Conservation (phyloP, 208 protist genomes). For the Trypanosomatidae sp. region DNA sequence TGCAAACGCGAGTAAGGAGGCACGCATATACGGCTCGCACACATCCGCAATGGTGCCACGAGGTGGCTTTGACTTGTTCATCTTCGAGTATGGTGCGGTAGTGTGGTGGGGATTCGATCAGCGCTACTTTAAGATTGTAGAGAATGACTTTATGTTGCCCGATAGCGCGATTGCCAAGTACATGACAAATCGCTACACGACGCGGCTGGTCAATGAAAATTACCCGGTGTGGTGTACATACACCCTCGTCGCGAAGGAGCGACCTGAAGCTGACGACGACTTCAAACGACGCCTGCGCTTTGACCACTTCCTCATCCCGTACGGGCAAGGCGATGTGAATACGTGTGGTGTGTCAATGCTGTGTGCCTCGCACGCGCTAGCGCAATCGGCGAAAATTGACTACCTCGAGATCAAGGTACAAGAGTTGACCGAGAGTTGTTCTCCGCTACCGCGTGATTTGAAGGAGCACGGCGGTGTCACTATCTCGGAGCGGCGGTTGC, state of each 20-base stretch:
- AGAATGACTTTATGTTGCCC: slow-evolving; percentile 69
- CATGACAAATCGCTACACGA: slow-evolving; percentile 59
- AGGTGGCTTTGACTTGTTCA: slow-evolving; percentile 57
- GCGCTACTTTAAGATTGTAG: slow-evolving; percentile 66
- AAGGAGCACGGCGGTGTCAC: slow-evolving; percentile 37
- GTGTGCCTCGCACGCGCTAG: slow-evolving; percentile 55
- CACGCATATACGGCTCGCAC: slow-evolving; percentile 1
- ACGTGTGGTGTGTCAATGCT: slow-evolving; percentile 51
- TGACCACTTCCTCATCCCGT: slow-evolving; percentile 69
- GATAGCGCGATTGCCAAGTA: slow-evolving; percentile 29
- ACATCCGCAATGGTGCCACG: too few species aligned
- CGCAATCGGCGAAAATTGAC: slow-evolving; percentile 74
- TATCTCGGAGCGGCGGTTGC: slow-evolving; percentile 44
- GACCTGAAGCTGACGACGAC: slow-evolving; percentile 43
- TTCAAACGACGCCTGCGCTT: slow-evolving; percentile 46
- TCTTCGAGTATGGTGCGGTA: slow-evolving; percentile 62
- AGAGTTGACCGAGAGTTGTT: slow-evolving; percentile 45
- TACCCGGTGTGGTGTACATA: slow-evolving; percentile 80
- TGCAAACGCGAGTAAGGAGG: background rate
- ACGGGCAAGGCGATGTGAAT: slow-evolving; percentile 31
- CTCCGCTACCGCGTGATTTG: slow-evolving; percentile 49
- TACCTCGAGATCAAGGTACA: slow-evolving; percentile 68
- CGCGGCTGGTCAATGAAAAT: slow-evolving; percentile 52
- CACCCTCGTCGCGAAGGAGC: slow-evolving; percentile 30
- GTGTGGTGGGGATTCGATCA: slow-evolving; percentile 77